phyloP scores from a whole-genome alignment of 345 rosid species.

The Dipteronia dyeriana region DNA sequence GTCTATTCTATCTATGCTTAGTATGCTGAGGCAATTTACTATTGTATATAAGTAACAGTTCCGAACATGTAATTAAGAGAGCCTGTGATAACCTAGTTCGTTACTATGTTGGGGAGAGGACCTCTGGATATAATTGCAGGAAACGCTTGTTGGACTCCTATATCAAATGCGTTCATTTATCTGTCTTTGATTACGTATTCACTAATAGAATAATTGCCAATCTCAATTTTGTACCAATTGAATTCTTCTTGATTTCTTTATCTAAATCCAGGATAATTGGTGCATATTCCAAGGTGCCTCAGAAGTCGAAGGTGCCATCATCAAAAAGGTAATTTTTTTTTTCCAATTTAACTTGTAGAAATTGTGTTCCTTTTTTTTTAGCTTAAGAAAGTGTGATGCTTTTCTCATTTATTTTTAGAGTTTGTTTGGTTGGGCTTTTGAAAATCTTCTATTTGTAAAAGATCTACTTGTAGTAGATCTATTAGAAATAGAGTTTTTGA shows the following conservation, averaged over 20 bases:
- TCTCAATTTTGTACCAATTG: neutral
- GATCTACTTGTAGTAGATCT: too few relatives aligned
- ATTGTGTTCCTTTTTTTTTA: neutral
- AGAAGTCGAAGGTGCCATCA: slow-evolving; percentile 62
- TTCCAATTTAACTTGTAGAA: neutral
- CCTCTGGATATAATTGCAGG: neutral
- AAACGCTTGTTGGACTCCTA: neutral
- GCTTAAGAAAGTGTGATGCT: neutral
- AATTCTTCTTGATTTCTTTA: slow-evolving; percentile 7
- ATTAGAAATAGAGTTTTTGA: too few relatives aligned
- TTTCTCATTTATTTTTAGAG: neutral
- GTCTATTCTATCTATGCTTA: neutral
- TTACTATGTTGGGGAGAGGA: neutral
- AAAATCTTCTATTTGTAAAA: too few relatives aligned
- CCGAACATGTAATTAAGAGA: neutral
- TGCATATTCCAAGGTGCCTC: slow-evolving; percentile 89
- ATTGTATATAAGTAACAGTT: neutral
- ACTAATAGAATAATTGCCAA: neutral
- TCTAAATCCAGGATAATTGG: slow-evolving; percentile 62
- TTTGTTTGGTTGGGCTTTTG: too few relatives aligned
- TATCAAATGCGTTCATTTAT: neutral
- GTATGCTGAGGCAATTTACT: slow-evolving; percentile 5
- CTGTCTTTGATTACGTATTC: neutral
- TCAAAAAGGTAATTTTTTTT: slow-evolving; percentile 57
- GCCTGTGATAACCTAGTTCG: neutral